Base-by-base conservation (phyloP, 106 monocot species). In the Acorus gramineus region DNA sequence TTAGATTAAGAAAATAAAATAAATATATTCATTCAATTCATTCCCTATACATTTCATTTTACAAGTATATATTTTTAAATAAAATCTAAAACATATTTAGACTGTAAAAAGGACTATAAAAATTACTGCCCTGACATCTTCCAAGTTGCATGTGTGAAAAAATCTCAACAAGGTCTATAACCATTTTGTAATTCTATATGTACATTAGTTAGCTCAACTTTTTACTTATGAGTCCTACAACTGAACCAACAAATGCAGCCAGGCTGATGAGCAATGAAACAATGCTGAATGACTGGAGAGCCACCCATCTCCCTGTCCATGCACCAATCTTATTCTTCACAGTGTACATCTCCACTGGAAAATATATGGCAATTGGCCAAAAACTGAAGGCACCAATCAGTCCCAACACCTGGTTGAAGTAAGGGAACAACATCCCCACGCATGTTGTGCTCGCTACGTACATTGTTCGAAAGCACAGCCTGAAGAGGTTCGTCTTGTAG, bases 261-360 rank as follows among this genome's bases (percentile, higher is more conserved):
- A 74, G 4, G 59, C 89, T 76, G 7, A 83, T 72, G 4, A 74
- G 28, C 45, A 93, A 55, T 54, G 85, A 83, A 50, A 44, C 85
- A 43, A 67, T 3, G 62, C 89, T 93, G 69, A 93, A 89, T 2
- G 11, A 5, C 76, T 69, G 56, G 8, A 93, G 72, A 44, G 65
- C 47, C 1, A 85, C 11, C 93, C 93, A 93, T 44, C 49, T 76
- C 49, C 50, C 66, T 2, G 78, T 80, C 89, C 89, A 89, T 2
- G 80, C 14, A 1, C 49, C 56, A 8, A 93, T 64, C 73, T 83
- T 82, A 63, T 66, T 85, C 73, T 88, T 84, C 55, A 77, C 71
- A 46, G 85, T 52, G 76, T 88, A 93, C 92, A 88, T 88, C 78
- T 93, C 85, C 12, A 93, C 88, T 2, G 92, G 92, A 65, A 93